Base-by-base conservation (phyloP, 1,139 yeast genomes). In the Tardiomyces depauwii region DNA sequence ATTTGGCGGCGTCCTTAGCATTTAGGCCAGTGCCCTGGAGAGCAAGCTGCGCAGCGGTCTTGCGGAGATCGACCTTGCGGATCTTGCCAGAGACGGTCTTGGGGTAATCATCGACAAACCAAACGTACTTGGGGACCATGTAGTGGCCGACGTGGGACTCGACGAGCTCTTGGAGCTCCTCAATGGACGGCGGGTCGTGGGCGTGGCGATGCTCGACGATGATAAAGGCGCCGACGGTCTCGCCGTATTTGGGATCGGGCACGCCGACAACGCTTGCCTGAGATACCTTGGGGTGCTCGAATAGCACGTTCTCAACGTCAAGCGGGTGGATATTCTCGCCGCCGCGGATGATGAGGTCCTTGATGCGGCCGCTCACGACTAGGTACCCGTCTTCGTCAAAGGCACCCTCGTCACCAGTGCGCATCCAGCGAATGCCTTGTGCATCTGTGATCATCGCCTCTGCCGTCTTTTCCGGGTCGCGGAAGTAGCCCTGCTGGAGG, bases 311-410 rank as follows among this genome's bases (percentile, higher is more conserved):
- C 43, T 63, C 67, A 42, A 63, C 57, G 42, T 63, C 66, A 28
- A 60, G 50, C 1, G 67, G 67, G 33, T 60, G 63, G 40, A 63
- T 58, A 45, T 63, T 62, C 49, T 63, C 66, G n/a, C 67, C 67
- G 18, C 66, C 66, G 18, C 66, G 57, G 43, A 62, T 63, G 44
- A 63, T 63, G 30, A 62, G 52, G 39, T 63, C 67, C 51, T 63
- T 63, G 47, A 61, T 58, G n/a, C 66, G 56, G 18, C 66, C 67
- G 2, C 65, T 60, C 19, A 63, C 62, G 19, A 52, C 50, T 21
- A 63, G 48, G 45, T 53, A 61, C 3, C 66, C 66, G 10, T 55
- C 54, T 5, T 48, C 48, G 48, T 63, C 66, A 27, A 63, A 53
- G 19, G 47, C 44, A n/a, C 65, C 67, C 48, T 62, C 65, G 43